These are phyloP conservation scores for Polygonum aviculare DNA, from an alignment of 148 eudicot species.

Conservation along the genomic window DNA sequence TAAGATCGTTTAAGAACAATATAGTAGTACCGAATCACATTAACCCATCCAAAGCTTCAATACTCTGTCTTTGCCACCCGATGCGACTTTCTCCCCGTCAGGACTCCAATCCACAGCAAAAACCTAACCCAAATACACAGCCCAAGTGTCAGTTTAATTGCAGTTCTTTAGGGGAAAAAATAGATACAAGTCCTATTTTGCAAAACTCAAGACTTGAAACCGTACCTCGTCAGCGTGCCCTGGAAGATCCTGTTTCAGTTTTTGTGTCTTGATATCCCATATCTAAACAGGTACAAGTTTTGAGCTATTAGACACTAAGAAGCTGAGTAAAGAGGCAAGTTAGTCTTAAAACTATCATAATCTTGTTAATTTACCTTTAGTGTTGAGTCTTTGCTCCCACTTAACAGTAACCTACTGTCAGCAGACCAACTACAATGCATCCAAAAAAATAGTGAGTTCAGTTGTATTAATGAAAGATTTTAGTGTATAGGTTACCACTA, in stretches of 20 bases:
- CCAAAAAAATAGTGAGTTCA: not conserved
- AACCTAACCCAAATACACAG: constrained; percentile 31
- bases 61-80: constrained; percentile 84
- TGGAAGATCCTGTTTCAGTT: constrained; percentile 90
- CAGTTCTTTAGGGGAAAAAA: not conserved
- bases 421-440: constrained; percentile 85
- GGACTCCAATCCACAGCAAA: constrained; percentile 99
- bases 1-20: not conserved
- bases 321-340: not conserved
- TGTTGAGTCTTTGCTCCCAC: constrained; percentile 97
- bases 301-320: not conserved
- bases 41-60: constrained; percentile 95
- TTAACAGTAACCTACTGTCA: constrained; percentile 83
- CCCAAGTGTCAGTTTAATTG: not conserved
- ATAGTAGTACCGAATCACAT: not conserved
- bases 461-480: not conserved
- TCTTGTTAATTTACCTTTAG: constrained; percentile 40
- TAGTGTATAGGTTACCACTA: not conserved
- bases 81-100: constrained; percentile 94
- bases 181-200: not conserved
- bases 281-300: constrained; percentile 26
- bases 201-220: not conserved
- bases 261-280: constrained; percentile 84
- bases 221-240: constrained; percentile 94
- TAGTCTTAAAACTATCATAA: not conserved